Base-by-base conservation (phyloP, 2,329 filamentous ascomycete species). In the Grosmannia penicillata region DNA sequence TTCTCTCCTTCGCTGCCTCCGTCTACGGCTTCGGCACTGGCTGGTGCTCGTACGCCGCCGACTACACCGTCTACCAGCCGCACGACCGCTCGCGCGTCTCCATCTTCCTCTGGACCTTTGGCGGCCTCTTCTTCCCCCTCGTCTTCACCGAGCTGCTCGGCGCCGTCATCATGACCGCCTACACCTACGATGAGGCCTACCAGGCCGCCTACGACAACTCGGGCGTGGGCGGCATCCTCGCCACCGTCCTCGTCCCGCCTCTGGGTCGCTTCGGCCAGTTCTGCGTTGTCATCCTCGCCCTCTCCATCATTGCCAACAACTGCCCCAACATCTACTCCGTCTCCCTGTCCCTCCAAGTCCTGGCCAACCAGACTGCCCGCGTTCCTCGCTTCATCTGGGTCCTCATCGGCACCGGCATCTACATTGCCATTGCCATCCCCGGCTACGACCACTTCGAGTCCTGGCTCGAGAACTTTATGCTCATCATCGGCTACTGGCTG, bases 101-200 rank as follows among this genome's bases (percentile, higher is more conserved):
- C 43, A 65, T 86, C 43, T 89, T 87, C 56, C 49, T 71, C 43
- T 75, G 74, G 52, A 82, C 81, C 23, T 82, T 76, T 54, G 53
- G 62, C 19, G 83, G 83, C 9, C 63, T 91, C 13, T 70, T 81
- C 45, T 58, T 82, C 45, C 76, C 81, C 2, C 69, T 89, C 2
- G 62, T 81, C 43, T 86, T 89, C 59, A 79, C 75, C 2, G 69
- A 85, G 57, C 72, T 83, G 52, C 69, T 86, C 4, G 82, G 78
- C 19, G 72, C 80, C 4, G 80, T 80, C 11, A 56, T 86, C 49
- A 75, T 72, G 53, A 78, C 76, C 11, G 78, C 78, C 2, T 75
- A 74, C 31, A 54, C 59, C 8, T 53, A 68, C 49, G 69, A 78
- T 47, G 55, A 53, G 30, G 67, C 43, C 38, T 83, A 78, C 52